Conservation (phyloP, 805 yeast genomes). For the Zygosaccharomyces siamensis region DNA sequence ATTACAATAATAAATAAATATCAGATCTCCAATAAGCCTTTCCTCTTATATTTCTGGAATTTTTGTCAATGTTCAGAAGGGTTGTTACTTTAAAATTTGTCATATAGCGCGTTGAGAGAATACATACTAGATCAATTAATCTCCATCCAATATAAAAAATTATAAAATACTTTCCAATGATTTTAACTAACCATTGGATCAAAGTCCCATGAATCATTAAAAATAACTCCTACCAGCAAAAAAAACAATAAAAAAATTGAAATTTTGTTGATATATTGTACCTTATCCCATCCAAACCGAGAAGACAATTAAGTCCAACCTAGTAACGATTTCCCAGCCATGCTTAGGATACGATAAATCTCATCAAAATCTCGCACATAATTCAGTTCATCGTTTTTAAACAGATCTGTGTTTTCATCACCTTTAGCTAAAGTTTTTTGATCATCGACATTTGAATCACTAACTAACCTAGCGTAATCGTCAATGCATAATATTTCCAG, state of each 20-base stretch:
- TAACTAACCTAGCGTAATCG: slow-evolving; percentile 13
- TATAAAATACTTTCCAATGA: neutral
- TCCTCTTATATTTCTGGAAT: too few species aligned
- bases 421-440: slow-evolving; percentile 4
- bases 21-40: too few species aligned
- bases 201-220: neutral
- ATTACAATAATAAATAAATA: neutral
- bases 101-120: neutral
- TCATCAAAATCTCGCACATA: slow-evolving; percentile 20
- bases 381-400: slow-evolving; percentile 17
- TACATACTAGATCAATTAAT: neutral
- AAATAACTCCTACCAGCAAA: neutral
- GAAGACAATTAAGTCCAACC: neutral
- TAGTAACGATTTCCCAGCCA: slow-evolving; percentile 8
- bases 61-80: too few species aligned
- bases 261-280: neutral
- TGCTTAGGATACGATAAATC: slow-evolving; percentile 11
- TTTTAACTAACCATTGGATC: neutral
- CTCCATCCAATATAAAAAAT: neutral
- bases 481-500: slow-evolving; percentile 13
- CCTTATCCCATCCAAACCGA: neutral
- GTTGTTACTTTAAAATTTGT: neutral
- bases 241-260: neutral
- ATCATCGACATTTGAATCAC: slow-evolving; percentile 7
- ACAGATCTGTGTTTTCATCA: slow-evolving; percentile 7